Percentiles rank a stretch among this genome's conserved stretches.
Evolutionary conservation across 1,139 yeast species (phyloP).

Genomic region (Petasospora fabianii): DNA sequence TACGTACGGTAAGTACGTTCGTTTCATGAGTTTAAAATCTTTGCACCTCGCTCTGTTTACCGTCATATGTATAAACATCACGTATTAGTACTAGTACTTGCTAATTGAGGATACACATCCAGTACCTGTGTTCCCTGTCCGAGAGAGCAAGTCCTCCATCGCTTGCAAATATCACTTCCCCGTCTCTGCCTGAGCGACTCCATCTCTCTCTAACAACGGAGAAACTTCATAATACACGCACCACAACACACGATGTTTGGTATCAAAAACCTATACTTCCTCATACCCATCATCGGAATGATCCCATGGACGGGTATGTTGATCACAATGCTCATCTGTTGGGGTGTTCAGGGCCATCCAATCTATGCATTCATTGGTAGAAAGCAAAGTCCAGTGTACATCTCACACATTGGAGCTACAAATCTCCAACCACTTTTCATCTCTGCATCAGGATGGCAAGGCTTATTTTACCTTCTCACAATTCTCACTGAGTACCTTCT

Average conservation of each 20-base stretch:
- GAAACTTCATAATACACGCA: too few relatives aligned
- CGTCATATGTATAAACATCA: too few relatives aligned
- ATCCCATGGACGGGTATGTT: slow-evolving; percentile 78
- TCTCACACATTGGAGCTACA: slow-evolving; percentile 85
- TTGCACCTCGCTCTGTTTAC: too few relatives aligned
- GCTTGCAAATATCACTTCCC: too few relatives aligned
- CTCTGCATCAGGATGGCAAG: slow-evolving; percentile 76
- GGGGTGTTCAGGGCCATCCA: slow-evolving; percentile 83
- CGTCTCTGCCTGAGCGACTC: too few relatives aligned
- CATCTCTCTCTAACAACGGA: too few relatives aligned
- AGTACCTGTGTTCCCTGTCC: too few relatives aligned
- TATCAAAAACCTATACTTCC: slow-evolving; percentile 28
- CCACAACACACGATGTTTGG: slow-evolving; percentile 5
- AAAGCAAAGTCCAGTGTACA: slow-evolving; percentile 57
- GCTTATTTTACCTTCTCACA: slow-evolving; percentile 69
- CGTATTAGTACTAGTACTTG: too few relatives aligned
- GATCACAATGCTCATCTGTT: slow-evolving; percentile 59
- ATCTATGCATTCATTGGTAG: slow-evolving; percentile 53
- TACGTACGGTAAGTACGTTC: too few relatives aligned
- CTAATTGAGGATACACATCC: too few relatives aligned
- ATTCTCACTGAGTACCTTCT: slow-evolving; percentile 31
- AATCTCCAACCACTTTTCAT: slow-evolving; percentile 80
- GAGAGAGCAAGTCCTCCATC: too few relatives aligned
- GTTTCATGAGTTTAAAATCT: neutral
- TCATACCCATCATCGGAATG: slow-evolving; percentile 54